A percentile compares a stretch with the other conserved stretches of the same genome.
These are phyloP conservation scores for Carex cristatella DNA, from an alignment of 176 grass and related monocot genomes.

Conservation along the genomic window DNA sequence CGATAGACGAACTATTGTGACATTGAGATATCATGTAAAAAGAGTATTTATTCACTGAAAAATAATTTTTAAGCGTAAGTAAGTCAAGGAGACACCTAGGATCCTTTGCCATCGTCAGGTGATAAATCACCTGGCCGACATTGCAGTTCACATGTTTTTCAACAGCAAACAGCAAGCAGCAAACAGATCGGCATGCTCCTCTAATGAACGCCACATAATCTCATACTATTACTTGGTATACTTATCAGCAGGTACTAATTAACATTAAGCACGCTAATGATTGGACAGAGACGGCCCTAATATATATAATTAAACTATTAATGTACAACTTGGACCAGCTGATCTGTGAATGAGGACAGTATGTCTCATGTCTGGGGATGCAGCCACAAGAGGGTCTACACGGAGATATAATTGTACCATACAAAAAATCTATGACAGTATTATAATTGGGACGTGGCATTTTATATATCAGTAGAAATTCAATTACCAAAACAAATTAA, in stretches of 20 bases:
- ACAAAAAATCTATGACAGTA: neutral
- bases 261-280: neutral
- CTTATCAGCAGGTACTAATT: neutral
- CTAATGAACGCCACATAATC: neutral
- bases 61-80: too few species aligned
- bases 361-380: neutral
- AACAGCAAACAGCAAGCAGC: neutral
- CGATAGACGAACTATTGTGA: neutral
- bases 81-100: conserved; percentile 3
- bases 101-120: neutral
- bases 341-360: neutral
- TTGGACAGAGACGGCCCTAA: neutral
- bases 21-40: neutral
- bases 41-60: neutral
- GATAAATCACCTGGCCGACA: conserved; percentile 33
- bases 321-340: conserved; percentile 1
- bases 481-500: neutral
- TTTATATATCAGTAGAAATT: neutral
- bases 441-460: neutral
- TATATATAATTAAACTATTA: neutral
- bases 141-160: conserved; percentile 1
- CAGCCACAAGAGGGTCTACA: neutral
- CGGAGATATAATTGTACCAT: neutral
- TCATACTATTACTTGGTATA: neutral
- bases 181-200: neutral